These are phyloP conservation scores for Strobilomyces dryophilus DNA, from an alignment of 768 basidiomycete genomes.

Conservation along the genomic window DNA sequence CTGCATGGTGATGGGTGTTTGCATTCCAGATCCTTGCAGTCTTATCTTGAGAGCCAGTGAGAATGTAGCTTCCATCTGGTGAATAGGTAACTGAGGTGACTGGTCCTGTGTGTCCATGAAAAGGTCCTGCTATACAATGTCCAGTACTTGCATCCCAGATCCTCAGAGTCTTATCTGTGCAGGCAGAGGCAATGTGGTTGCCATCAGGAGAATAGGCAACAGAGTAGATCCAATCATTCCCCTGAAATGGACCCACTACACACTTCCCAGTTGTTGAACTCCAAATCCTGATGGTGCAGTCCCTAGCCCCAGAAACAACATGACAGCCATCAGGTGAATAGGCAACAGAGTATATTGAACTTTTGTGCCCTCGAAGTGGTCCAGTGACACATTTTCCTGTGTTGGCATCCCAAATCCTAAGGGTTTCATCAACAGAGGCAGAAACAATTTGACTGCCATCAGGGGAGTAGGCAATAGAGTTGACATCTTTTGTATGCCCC, in stretches of 20 bases:
- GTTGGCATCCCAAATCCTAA: conserved; percentile 15
- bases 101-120: conserved; percentile 11
- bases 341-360: conserved; percentile 2
- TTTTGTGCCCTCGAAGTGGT: conserved; percentile 5
- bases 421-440: background rate
- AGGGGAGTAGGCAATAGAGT: conserved; percentile 11
- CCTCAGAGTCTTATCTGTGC: conserved; percentile 14
- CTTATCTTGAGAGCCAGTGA: conserved; percentile 15
- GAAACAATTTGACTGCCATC: conserved; percentile 13
- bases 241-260: conserved; percentile 4
- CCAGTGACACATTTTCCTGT: conserved; percentile 7
- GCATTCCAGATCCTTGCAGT: conserved; percentile 18
- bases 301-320: conserved; percentile 16
- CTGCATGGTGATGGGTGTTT: background rate
- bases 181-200: conserved; percentile 22
- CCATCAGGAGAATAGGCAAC: conserved; percentile 26
- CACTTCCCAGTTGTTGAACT: conserved; percentile 7
- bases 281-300: conserved; percentile 20
- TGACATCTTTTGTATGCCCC: background rate
- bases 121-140: conserved; percentile 12
- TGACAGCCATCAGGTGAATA: conserved; percentile 22
- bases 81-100: conserved; percentile 11
- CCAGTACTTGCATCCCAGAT: conserved; percentile 19
- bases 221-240: conserved; percentile 9
- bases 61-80: conserved; percentile 13